Base-by-base conservation (phyloP, 345 rosid genomes). In the Erysimum cheiranthoides region DNA sequence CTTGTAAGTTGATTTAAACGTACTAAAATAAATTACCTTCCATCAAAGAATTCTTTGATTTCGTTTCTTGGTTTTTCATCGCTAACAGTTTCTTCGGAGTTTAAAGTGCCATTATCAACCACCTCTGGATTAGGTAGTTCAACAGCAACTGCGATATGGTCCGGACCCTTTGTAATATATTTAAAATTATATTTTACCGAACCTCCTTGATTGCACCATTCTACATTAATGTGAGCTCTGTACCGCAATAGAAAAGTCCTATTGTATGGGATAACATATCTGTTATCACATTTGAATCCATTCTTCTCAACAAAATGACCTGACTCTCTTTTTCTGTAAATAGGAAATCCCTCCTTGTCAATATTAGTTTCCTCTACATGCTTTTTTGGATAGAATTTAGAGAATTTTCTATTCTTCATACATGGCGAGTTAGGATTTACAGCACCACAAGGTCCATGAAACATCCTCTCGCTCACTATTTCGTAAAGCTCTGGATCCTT, bases 161-260 rank as follows among this genome's bases (percentile, higher is more conserved):
- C 28, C 1, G 0, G 30, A 0, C 56, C 56, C 9, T 51, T 18
- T 3, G 3, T 51, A 3, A 21, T 21, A 7, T 51, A 51, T 14
- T 51, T 21, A 5, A 51, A 51, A 4, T 21, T 8, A 9, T 51
- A 51, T 21, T 51, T 51, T 5, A 51, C 10, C 9, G 31, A 8
- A 0, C 56, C 5, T 0, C 14, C 2, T 21, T 51, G 14, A 2
- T 21, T 51, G 3, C 56, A 51, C 31, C 56, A 18, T 2, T 51
- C 56, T 0, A 51, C 31, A 21, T 51, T 21, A 8, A 51, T 51
- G 3, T 51, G 59, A 12, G 59, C 36, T 11, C 16, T 1, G 10
- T 53, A 27, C 0, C 1, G 10, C 0, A 3, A 17, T 5, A 5
- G 4, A 0, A 53, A 2, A 0, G 1, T 3, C 1, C 5, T 28